phyloP scores from a whole-genome alignment of 768 basidiomycete genomes.

The Tulasnella sp. region DNA sequence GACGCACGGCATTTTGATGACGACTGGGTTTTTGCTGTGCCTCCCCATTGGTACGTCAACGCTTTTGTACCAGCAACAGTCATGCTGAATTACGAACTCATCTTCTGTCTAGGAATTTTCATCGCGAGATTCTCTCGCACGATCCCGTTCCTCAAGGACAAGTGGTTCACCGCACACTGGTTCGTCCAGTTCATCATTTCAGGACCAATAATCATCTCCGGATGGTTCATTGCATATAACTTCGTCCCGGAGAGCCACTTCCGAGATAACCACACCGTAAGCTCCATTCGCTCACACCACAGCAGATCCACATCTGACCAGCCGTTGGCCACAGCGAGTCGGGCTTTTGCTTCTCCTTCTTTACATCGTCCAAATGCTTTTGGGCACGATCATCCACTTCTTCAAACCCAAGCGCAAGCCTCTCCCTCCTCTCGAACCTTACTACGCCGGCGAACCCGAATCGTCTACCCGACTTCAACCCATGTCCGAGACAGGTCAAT shows the following conservation, averaged over 20 bases:
- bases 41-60: conserved; percentile 46
- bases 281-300: background rate
- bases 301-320: background rate
- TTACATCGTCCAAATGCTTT: conserved; percentile 49
- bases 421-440: background rate
- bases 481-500: background rate
- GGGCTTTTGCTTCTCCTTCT: conserved; percentile 54
- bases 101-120: conserved; percentile 38
- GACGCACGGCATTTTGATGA: conserved; percentile 52
- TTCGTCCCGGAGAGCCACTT: conserved; percentile 31
- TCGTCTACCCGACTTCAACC: background rate
- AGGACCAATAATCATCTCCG: conserved; percentile 53
- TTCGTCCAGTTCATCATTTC: conserved; percentile 51
- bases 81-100: background rate
- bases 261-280: conserved; percentile 44
- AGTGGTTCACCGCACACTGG: conserved; percentile 52
- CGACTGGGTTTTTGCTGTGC: conserved; percentile 48
- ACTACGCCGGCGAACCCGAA: background rate
- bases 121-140: conserved; percentile 55
- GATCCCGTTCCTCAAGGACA: conserved; percentile 38
- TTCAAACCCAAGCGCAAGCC: conserved; percentile 42
- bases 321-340: conserved; percentile 27
- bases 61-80: background rate
- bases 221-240: conserved; percentile 49
- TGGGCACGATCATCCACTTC: conserved; percentile 53